phyloP scores from a whole-genome alignment of 768 basidiomycete genomes.

The Termitomyces titanicus region DNA sequence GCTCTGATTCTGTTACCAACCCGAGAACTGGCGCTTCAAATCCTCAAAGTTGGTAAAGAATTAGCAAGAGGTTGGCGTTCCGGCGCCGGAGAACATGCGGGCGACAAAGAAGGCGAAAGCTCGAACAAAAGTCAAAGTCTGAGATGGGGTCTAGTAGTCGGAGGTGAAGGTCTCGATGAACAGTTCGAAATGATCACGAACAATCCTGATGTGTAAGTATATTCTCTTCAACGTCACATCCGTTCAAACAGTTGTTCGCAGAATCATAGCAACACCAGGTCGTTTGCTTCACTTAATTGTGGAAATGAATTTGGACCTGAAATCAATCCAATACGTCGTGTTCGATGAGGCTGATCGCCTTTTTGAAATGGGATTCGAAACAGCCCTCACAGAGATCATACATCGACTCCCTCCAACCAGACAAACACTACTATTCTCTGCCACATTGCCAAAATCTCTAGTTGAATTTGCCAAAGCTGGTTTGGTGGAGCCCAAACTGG shows the following conservation, averaged over 20 bases:
- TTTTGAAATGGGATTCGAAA: slow-evolving; percentile 97
- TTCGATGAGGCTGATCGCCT: slow-evolving; percentile 98
- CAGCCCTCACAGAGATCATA: slow-evolving; percentile 87
- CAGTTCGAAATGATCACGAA: slow-evolving; percentile 94
- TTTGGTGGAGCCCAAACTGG: slow-evolving; percentile 86
- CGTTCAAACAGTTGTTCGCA: slow-evolving; percentile 27
- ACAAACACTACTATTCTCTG: slow-evolving; percentile 94
- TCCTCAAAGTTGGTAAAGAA: slow-evolving; percentile 93
- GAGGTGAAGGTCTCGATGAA: slow-evolving; percentile 92
- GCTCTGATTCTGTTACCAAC: slow-evolving; percentile 89
- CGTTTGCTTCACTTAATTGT: slow-evolving; percentile 94
- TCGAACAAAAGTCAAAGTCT: slow-evolving; percentile 57
- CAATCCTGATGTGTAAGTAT: slow-evolving; percentile 90
- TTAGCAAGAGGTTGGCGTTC: slow-evolving; percentile 78
- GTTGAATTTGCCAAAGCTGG: slow-evolving; percentile 99
- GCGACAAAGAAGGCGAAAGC: slow-evolving; percentile 61
- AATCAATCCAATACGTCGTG: slow-evolving; percentile 83
- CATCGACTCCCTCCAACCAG: slow-evolving; percentile 81
- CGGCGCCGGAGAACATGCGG: slow-evolving; percentile 64
- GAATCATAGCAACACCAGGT: slow-evolving; percentile 97
- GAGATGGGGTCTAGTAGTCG: slow-evolving; percentile 93
- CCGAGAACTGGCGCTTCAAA: slow-evolving; percentile 91
- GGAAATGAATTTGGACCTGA: slow-evolving; percentile 93
- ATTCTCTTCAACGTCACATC: slow-evolving; percentile 8
- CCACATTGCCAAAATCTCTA: slow-evolving; percentile 91